Conservation (phyloP, 139 green algal genomes). For the Chlamydomonas applanata region DNA sequence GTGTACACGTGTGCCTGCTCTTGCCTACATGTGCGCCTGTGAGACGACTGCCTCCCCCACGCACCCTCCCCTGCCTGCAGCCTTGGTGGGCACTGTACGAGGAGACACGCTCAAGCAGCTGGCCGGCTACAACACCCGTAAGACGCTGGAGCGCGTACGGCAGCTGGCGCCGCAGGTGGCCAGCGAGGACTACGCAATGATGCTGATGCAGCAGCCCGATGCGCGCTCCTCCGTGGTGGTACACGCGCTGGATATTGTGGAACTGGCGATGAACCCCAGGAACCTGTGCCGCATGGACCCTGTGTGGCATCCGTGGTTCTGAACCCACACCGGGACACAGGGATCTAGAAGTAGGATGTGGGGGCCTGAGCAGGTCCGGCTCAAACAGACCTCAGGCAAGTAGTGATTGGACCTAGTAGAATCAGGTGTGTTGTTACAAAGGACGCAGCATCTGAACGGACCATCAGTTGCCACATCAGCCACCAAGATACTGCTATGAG, state of each 20-base stretch:
- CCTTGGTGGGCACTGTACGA: background rate
- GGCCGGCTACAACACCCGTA: background rate
- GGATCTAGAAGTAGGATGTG: no score
- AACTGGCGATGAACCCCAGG: constrained; percentile 59
- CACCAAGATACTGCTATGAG: no score
- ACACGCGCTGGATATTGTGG: constrained; percentile 73
- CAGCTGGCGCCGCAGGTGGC: constrained; percentile 2
- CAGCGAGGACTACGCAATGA: constrained; percentile 13
- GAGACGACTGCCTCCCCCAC: no score
- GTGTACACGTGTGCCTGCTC: background rate
- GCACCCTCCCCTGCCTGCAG: no score
- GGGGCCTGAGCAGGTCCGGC: no score
- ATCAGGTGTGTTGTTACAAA: no score
- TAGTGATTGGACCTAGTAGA: no score
- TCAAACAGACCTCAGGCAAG: no score
- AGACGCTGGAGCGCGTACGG: background rate
- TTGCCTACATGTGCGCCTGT: background rate
- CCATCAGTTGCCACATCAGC: no score
- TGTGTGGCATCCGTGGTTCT: constrained; percentile 91
- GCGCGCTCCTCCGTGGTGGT: constrained; percentile 46
- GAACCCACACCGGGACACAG: no score
- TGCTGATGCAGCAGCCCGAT: constrained; percentile 13
- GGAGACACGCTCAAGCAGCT: background rate
- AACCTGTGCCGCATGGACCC: constrained; percentile 93
- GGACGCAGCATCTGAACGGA: no score